Base-by-base conservation (phyloP, 192 early-diverging fungal genomes). In the Gamsiella multidivaricata region DNA sequence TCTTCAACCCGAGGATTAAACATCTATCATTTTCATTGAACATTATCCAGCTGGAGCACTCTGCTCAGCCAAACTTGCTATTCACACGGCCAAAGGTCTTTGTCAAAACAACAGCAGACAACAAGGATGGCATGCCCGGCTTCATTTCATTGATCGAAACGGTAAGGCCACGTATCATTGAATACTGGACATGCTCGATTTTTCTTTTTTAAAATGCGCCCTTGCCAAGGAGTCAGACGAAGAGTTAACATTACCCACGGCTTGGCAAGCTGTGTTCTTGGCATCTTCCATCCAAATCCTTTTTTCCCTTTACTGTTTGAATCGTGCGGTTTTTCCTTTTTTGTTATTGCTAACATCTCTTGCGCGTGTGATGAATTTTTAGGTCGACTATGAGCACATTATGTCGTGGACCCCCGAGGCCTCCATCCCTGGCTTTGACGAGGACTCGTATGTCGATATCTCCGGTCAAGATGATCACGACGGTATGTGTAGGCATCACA, bases 401-500 rank as follows among this genome's bases (percentile, higher is more conserved):
- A 69, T 93, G 17, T 87, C 89, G 3, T 93, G 91, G 91, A 90
- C 88, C 10, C 91, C 91, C 18, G 91, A 93, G 59, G 82, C 88
- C 0, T 73, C 83, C 50, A 83, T 91, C 34, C 82, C 88, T 3
- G 75, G 82, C 36, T 71, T 88, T 23, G 88, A 93, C 70, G 72
- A 79, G 22, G 85, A 93, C 74, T 74, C 86, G 0, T 88, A 86
- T 70, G 87, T 90, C 18, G 86, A 90, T 52, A 86, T 90, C 5
- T 84, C 88, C 34, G 73, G 83, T 12, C 81, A 84, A 33, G 84
- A 84, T 17, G 87, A 85, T 69, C 51, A 59, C 12, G 61, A 79
- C 14, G 43, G 51, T 57, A 60, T n/a, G n/a, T n/a, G n/a, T n/a
- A n/a, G n/a, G n/a, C n/a, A n/a, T n/a, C n/a, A n/a, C n/a, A n/a